Evolutionary conservation across 306 rosid genomes (phyloP), one percentile per base, ranked within the genome.

Genomic region (Quercus agrifolia): DNA sequence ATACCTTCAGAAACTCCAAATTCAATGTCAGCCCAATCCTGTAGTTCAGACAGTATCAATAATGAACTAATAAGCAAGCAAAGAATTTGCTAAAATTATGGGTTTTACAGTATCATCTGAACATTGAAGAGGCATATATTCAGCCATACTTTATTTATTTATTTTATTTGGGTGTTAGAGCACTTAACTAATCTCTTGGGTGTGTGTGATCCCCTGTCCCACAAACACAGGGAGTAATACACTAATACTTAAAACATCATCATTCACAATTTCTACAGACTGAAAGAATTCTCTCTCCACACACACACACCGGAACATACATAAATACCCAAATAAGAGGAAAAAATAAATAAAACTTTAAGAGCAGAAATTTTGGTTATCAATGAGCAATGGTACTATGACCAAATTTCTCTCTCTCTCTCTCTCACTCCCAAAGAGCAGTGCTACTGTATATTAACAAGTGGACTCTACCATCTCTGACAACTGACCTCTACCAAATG

Each of bases 1-100:
- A 92, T 82, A 10, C 89, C 94, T 79, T 90, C 96, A 19, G 94
- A 87, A 80, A 94, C 87, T 19, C 94, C 96, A 74, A 91, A 88
- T 69, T 92, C 91, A 31, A 94, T 86, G 86, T 92, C 93, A 44
- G 89, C 86, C 98, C 94, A 94, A 80, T 92, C 98, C 98, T 94
- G 90, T 56, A 80, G 74, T 80, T 41, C 51, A 75, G 73, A 49
- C 44, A 67, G 52, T 21, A 28, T 28, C 9, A 75, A 57, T 17
- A 4, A 15, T 21, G 27, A 80, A 33, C 25, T 57, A 41, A 77
- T 10, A 21, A 82, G 73, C 63, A 76, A 35, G 10, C 21, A 41
- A 75, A 55, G 64, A 68, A 30, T 7, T 38, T 62, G 52, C 44
- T 64, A 76, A 64, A 44, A 54, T 61, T 23, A 46, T 14, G 73